These are phyloP conservation scores for Lecanicillium sp. DNA, from an alignment of 2,329 filamentous ascomycete species.

Conservation along the genomic window DNA sequence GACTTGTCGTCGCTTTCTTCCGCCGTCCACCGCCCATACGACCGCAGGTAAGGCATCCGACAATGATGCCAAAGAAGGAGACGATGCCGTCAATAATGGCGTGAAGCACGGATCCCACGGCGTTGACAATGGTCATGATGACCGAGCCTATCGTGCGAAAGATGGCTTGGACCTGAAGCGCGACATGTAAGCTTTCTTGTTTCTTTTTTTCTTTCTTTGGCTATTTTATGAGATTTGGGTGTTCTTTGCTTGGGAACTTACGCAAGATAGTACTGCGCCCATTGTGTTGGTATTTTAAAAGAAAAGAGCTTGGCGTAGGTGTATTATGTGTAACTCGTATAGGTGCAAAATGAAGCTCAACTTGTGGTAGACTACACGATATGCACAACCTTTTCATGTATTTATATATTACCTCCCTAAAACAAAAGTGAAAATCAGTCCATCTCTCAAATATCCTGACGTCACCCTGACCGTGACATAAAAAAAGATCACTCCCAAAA, in stretches of 20 bases:
- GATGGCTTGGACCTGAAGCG: constrained; percentile 44
- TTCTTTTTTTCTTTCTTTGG: no score
- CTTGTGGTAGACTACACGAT: no score
- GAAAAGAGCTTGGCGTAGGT: no score
- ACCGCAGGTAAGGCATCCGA: constrained; percentile 55
- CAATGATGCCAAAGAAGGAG: constrained; percentile 55
- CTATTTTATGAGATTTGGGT: no score
- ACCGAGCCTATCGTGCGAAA: constrained; percentile 57
- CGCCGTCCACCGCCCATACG: constrained; percentile 18
- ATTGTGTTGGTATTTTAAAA: constrained; percentile 40
- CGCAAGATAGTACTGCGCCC: constrained; percentile 78
- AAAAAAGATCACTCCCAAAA: neutral
- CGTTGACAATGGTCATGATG: constrained; percentile 61
- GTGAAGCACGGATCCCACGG: constrained; percentile 54
- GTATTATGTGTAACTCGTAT: no score
- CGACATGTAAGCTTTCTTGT: constrained; percentile 11
- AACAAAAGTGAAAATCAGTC: neutral
- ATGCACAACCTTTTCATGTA: no score
- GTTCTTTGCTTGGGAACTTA: no score
- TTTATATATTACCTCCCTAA: constrained; percentile 5
- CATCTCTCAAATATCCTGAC: neutral
- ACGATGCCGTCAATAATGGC: constrained; percentile 62
- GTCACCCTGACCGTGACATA: neutral
- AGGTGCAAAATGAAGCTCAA: no score
- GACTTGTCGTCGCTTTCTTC: constrained; percentile 14